Base-by-base conservation (phyloP, 768 basidiomycete genomes). In the Xerocomellus chrysenteron region DNA sequence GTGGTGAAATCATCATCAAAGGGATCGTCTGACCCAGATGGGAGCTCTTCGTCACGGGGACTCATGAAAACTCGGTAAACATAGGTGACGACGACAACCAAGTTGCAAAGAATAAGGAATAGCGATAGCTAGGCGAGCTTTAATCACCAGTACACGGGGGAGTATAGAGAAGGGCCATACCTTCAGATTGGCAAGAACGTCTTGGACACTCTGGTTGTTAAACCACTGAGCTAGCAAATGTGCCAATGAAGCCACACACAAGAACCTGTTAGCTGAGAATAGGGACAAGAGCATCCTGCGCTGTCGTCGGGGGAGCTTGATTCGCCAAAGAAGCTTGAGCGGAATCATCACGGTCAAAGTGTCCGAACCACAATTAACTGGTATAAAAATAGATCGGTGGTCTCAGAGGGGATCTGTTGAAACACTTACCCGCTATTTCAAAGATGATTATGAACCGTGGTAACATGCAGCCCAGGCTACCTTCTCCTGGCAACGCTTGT, bases 241-340 rank as follows among this genome's bases (percentile, higher is more conserved):
- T 40, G 37, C 30, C 42, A 57, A 2, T 9, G 64, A 55, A 39
- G 40, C 46, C 11, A 16, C 0, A 4, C 47, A 65, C n/a, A 62
- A 9, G 43, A 57, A 47, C 13, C 42, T 47, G 50, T 57, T 65
- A 4, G 50, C 8, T 3, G 64, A 28, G 24, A 65, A 65, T 19
- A 59, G 39, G 32, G 33, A 54, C 16, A 65, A n/a, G 28, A 59
- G 47, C 64, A 65, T 65, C 32, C 47, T 52, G 39, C 51, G 64
- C 24, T 62, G 60, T 40, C 55, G 19, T 35, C 6, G 26, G 13
- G 64, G 60, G 46, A 65, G 64, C 10, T 43, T 56, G 28, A 62
- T 39, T 19, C 41, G 46, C 64, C 60, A 57, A 35, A 65, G 57
- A 11, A 65, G 48, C 32, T 62, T 62, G 32, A 65, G 24, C 0